Evolutionary conservation across 805 yeast species (phyloP).

Genomic region (Metschnikowia baotianmanensis): DNA sequence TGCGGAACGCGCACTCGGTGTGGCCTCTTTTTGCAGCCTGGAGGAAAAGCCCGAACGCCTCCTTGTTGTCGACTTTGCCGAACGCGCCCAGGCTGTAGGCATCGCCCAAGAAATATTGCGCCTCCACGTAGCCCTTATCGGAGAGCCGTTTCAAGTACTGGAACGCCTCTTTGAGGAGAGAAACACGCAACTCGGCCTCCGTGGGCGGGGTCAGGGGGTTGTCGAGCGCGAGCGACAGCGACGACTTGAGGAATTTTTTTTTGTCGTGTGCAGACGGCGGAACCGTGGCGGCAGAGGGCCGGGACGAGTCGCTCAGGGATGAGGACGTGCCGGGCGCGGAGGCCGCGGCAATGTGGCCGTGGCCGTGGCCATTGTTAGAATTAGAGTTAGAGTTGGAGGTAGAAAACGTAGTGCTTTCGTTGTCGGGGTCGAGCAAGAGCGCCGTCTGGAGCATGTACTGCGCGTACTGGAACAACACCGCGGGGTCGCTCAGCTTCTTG

Average conservation of each 20-base stretch:
- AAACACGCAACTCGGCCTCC: conserved; percentile 41
- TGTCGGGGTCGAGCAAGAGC: conserved; percentile 33
- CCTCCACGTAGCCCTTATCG: conserved; percentile 81
- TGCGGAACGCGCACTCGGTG: conserved; percentile 85
- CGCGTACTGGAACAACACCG: conserved; percentile 85
- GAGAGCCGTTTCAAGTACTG: conserved; percentile 66
- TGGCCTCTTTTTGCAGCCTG: conserved; percentile 94
- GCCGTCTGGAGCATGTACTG: conserved; percentile 88
- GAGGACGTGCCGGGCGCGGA: background rate
- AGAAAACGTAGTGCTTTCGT: too few species aligned
- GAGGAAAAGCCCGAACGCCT: conserved; percentile 74
- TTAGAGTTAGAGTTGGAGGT: too few species aligned
- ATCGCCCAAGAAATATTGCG: conserved; percentile 91
- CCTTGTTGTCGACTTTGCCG: conserved; percentile 74
- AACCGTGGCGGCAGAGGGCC: background rate
- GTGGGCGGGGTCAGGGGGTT: background rate
- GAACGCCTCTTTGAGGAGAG: conserved; percentile 74
- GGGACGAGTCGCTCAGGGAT: background rate
- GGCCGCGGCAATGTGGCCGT: too few species aligned
- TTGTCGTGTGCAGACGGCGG: conserved; percentile 1
- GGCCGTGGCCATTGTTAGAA: too few species aligned
- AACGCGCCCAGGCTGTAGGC: conserved; percentile 82
- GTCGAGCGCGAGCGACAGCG: conserved; percentile 8
- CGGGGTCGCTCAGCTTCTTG: conserved; percentile 79
- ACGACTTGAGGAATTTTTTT: conserved; percentile 2